Percentiles rank a stretch among this genome's conserved stretches.
phyloP scores from a whole-genome alignment of 345 rosid genomes.

The Salix dunnii region DNA sequence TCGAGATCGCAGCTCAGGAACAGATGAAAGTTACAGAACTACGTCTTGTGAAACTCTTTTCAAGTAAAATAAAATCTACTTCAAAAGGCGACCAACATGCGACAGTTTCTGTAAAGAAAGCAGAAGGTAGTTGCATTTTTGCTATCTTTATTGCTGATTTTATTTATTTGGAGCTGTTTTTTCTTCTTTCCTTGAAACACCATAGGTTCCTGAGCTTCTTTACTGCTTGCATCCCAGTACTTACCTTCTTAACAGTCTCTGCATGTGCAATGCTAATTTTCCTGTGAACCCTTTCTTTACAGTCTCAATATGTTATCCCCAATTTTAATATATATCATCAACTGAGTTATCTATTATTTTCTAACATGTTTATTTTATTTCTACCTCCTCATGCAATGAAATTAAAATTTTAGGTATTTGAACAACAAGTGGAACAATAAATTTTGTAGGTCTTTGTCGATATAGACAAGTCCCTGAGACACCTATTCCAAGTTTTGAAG shows the following conservation, averaged over 20 bases:
- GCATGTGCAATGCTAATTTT: too few species aligned
- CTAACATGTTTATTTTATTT: too few species aligned
- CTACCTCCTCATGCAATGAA: too few species aligned
- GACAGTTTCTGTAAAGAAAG: slow-evolving; percentile 32
- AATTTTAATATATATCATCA: too few species aligned
- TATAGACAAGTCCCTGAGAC: background rate
- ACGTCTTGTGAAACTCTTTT: slow-evolving; percentile 73
- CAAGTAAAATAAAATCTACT: slow-evolving; percentile 32
- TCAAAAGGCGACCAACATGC: slow-evolving; percentile 24
- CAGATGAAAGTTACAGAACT: slow-evolving; percentile 88
- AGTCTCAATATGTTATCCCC: too few species aligned
- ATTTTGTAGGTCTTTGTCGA: background rate
- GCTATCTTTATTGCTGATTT: background rate
- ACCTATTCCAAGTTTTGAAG: background rate
- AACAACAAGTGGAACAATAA: background rate
- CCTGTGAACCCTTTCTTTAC: too few species aligned
- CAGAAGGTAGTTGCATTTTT: slow-evolving; percentile 46
- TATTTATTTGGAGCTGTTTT: background rate
- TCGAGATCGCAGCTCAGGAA: slow-evolving; percentile 82
- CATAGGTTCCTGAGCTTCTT: background rate
- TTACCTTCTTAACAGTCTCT: too few species aligned
- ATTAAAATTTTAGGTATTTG: too few species aligned
- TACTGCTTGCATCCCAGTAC: too few species aligned
- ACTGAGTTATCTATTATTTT: too few species aligned
- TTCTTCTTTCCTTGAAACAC: background rate